phyloP scores from a whole-genome alignment of 2,329 filamentous ascomycete genomes.

The Beauveria scarabaeidicola region DNA sequence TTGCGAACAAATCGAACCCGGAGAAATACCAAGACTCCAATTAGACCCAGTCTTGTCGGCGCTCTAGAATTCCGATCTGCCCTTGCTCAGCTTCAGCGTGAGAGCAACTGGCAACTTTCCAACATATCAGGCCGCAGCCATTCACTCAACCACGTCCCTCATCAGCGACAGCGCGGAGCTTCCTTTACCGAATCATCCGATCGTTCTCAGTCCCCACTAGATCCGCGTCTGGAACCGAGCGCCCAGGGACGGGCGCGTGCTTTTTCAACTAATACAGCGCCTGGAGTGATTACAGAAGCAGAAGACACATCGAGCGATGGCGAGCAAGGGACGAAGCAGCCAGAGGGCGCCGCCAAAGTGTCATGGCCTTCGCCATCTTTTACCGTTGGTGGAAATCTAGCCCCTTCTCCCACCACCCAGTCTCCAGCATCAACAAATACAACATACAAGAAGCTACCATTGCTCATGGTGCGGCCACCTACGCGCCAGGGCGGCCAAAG shows the following conservation, averaged over 20 bases:
- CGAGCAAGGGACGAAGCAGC: not conserved
- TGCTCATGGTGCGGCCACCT: slow-evolving; percentile 39
- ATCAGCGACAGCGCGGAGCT: slow-evolving; percentile 20
- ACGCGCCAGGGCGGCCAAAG: slow-evolving; percentile 34
- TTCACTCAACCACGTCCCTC: slow-evolving; percentile 25
- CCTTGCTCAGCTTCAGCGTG: slow-evolving; percentile 75
- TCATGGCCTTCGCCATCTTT: slow-evolving; percentile 23
- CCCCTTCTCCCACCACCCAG: slow-evolving; percentile 26
- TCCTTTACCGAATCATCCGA: slow-evolving; percentile 18
- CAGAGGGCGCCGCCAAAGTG: slow-evolving; percentile 6
- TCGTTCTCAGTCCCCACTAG: not conserved
- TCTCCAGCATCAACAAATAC: slow-evolving; percentile 12
- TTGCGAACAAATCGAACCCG: slow-evolving; percentile 57
- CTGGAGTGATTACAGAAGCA: not conserved
- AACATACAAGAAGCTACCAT: slow-evolving; percentile 9
- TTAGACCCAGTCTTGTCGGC: slow-evolving; percentile 86
- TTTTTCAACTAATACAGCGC: slow-evolving; percentile 1
- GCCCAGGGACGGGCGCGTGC: slow-evolving; percentile 5
- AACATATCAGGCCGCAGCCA: slow-evolving; percentile 58
- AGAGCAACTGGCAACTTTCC: slow-evolving; percentile 64
- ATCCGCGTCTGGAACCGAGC: slow-evolving; percentile 6
- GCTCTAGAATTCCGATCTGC: slow-evolving; percentile 90
- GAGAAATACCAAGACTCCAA: slow-evolving; percentile 71
- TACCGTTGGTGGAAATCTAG: slow-evolving; percentile 32
- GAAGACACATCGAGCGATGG: not conserved